Base-by-base conservation (phyloP, 805 yeast genomes). In the Yamadazyma philogaea region DNA sequence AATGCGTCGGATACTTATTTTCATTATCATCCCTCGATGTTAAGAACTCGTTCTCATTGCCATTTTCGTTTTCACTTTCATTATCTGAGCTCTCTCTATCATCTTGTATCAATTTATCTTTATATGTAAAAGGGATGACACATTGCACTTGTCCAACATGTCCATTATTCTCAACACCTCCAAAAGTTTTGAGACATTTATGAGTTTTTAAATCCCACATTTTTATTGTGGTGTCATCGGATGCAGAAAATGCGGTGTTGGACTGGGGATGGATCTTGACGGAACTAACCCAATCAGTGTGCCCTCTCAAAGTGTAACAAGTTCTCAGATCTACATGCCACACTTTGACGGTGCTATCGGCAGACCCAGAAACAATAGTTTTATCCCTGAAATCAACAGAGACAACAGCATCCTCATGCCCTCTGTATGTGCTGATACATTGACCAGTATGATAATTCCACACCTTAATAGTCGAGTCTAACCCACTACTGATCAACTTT, bases 371-470 rank as follows among this genome's bases (percentile, higher is more conserved):
- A 1, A 89, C 97, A 56, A 93, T 89, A 22, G 87, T 72, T 55
- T 87, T 87, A 49, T 78, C 75, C 49, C 72, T 73, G 51, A 88
- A 86, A 61, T 91, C 97, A 40, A 93, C 88, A 50, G 87, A 79
- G 32, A 85, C 72, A 3, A 93, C 96, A 39, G 87, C 81, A 55
- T 85, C 93, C 38, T 81, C 82, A 65, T 93, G 98, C 3, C 98
- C 98, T 31, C 91, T 73, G 63, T 93, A 89, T 0, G 98, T 90
- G 6, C 96, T 85, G 17, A 93, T 81, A 57, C 97, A 91, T 60
- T 86, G 85, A 28, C 99, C 99, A 0, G 96, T 88, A 50, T 84
- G 83, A 64, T 88, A 88, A 66, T 91, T 89, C 99, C 99, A 93
- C 30, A 93, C 95, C 53, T 90, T 83, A 48, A 93, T 88, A 0